Evolutionary conservation across 2,329 filamentous ascomycete species (phyloP).

Genomic region (Hymenoscyphus fraxineus): DNA sequence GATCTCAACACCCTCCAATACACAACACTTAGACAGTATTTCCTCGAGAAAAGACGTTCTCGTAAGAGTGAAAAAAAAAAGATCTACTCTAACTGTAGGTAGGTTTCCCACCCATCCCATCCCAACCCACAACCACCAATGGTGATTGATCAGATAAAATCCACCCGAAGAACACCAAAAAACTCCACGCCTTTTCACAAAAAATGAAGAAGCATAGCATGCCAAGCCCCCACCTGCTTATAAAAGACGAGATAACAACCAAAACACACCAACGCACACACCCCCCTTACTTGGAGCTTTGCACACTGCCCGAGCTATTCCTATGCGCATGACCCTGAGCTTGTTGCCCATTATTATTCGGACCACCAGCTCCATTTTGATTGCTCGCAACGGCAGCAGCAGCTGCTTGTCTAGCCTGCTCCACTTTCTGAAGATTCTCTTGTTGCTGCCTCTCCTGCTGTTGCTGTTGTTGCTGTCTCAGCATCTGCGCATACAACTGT

Average conservation of each 20-base stretch:
- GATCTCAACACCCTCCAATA: too few species aligned
- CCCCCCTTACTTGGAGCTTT: constrained; percentile 22
- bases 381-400: constrained; percentile 10
- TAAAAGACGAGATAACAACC: constrained; percentile 3
- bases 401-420: constrained; percentile 26
- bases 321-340: constrained; percentile 27
- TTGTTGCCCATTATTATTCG: constrained; percentile 18
- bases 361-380: constrained; percentile 14
- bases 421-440: constrained; percentile 39
- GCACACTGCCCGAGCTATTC: constrained; percentile 24
- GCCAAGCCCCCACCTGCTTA: not conserved
- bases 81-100: constrained; percentile 5
- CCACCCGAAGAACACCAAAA: not conserved
- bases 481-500: constrained; percentile 50
- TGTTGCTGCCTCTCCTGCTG: constrained; percentile 37
- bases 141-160: not conserved
- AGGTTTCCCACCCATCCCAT: not conserved
- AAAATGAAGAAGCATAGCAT: not conserved
- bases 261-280: not conserved
- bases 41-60: too few species aligned
- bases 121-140: not conserved
- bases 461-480: constrained; percentile 49
- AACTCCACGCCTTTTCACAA: constrained; percentile 4
- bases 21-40: too few species aligned
- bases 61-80: not conserved